phyloP scores from a whole-genome alignment of 129 eudicot species.

The Saposhnikovia divaricata region DNA sequence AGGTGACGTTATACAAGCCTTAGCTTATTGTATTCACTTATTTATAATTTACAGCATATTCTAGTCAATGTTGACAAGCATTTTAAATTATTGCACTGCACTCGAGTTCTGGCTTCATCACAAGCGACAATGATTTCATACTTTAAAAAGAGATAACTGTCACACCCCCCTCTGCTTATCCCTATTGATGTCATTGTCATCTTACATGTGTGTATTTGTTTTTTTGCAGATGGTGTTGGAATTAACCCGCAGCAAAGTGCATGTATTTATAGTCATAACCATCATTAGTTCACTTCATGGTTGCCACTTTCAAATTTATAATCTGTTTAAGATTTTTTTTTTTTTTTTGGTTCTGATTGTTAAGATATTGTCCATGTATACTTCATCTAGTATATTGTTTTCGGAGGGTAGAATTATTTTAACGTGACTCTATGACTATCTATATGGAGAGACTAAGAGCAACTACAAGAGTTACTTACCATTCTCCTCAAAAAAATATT shows the following conservation, averaged over 20 bases:
- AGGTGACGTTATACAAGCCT: background rate
- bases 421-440: background rate
- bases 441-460: too few species aligned
- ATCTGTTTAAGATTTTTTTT: background rate
- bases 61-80: background rate
- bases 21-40: background rate
- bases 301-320: background rate
- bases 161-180: background rate
- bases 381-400: background rate
- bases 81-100: background rate
- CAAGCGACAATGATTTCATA: background rate
- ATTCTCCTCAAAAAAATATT: too few species aligned
- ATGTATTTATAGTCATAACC: slow-evolving; percentile 31
- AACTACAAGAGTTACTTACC: too few species aligned
- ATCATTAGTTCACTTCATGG: background rate
- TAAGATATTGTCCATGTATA: background rate
- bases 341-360: background rate
- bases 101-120: background rate
- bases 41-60: background rate
- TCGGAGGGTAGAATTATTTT: background rate
- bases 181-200: background rate
- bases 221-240: slow-evolving; percentile 88
- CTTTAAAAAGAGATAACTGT: background rate
- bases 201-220: background rate
- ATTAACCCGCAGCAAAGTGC: slow-evolving; percentile 99